phyloP scores from a whole-genome alignment of 2,329 filamentous ascomycete genomes.

The Trichoderma pleuroti region DNA sequence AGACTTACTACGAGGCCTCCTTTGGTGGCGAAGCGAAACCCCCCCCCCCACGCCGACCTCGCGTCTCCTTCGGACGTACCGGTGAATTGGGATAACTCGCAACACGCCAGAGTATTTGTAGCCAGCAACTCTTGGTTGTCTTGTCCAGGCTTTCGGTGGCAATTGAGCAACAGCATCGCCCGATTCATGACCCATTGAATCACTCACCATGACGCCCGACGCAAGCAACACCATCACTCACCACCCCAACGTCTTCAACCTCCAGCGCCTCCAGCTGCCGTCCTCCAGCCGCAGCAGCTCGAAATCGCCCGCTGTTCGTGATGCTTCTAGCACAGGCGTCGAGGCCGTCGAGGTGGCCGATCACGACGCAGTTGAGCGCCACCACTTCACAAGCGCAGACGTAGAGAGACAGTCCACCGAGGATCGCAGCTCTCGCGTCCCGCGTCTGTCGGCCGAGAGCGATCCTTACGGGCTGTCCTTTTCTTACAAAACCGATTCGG shows the following conservation, averaged over 20 bases:
- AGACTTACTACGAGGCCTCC: background rate
- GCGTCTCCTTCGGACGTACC: background rate
- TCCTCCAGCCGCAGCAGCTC: slow-evolving; percentile 28
- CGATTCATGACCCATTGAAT: background rate
- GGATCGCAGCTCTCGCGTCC: slow-evolving; percentile 43
- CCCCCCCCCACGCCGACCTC: background rate
- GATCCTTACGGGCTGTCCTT: slow-evolving; percentile 80
- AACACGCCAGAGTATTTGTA: background rate
- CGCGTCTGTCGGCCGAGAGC: slow-evolving; percentile 59
- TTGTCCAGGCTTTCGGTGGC: background rate
- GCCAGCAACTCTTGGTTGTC: background rate
- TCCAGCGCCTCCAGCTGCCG: slow-evolving; percentile 34
- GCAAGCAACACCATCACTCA: slow-evolving; percentile 40
- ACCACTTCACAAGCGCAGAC: slow-evolving; percentile 40
- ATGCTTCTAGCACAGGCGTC: slow-evolving; percentile 46
- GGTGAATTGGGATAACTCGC: background rate
- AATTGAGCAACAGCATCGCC: background rate
- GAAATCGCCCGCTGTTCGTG: slow-evolving; percentile 26
- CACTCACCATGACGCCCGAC: slow-evolving; percentile 40
- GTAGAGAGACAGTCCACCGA: slow-evolving; percentile 47
- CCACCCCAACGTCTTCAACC: slow-evolving; percentile 44
- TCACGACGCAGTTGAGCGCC: slow-evolving; percentile 41
- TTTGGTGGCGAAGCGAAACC: background rate
- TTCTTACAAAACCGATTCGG: slow-evolving; percentile 71
- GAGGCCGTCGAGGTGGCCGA: slow-evolving; percentile 37